phyloP scores from a whole-genome alignment of 805 yeast genomes.

The Candida broadrunensis region DNA sequence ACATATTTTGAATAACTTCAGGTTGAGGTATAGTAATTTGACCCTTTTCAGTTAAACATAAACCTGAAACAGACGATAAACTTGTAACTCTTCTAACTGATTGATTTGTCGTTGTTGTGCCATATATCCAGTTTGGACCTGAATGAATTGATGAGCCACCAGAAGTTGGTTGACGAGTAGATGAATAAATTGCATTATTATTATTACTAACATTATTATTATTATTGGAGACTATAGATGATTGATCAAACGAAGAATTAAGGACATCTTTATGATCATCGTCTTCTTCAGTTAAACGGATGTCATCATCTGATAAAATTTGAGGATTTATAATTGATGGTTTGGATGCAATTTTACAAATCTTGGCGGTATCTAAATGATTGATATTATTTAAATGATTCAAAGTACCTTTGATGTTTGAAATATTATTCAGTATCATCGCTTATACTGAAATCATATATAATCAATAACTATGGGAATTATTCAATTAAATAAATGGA shows the following conservation, averaged over 20 bases:
- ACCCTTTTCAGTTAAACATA: conserved; percentile 25
- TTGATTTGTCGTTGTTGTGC: conserved; percentile 9
- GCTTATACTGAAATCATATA: no score
- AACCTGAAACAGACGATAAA: conserved; percentile 10
- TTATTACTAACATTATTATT: no score
- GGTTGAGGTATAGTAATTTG: conserved; percentile 41
- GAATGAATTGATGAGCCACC: not conserved
- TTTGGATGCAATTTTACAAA: not conserved
- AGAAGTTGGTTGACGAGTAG: not conserved
- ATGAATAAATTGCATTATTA: no score
- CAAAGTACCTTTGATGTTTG: not conserved
- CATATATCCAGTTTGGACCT: conserved; percentile 13
- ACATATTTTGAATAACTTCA: conserved; percentile 38
- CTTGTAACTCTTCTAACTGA: not conserved
- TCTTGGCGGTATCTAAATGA: not conserved
- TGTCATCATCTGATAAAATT: not conserved
- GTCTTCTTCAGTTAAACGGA: not conserved
- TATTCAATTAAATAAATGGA: no score
- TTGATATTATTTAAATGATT: not conserved
- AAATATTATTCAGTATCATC: not conserved
- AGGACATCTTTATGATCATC: not conserved
- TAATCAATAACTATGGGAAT: no score
- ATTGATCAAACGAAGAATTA: no score
- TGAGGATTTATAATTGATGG: not conserved
- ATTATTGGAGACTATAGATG: no score